Conservation (phyloP, 2,329 filamentous ascomycete genomes). For the Dactylellina parvicollis region DNA sequence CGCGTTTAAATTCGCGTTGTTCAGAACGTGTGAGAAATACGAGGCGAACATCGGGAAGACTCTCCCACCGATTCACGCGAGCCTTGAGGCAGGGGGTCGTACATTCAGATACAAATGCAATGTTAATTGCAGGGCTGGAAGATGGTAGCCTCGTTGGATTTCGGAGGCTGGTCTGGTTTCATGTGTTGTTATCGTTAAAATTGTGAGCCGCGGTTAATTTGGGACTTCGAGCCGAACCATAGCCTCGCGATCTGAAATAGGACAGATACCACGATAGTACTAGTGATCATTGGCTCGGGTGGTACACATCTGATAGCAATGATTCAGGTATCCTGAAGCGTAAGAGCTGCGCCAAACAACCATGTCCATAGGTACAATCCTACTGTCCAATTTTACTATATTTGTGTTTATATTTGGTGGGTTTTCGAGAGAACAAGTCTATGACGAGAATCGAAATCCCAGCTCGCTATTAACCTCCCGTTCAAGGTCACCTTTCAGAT, state of each 20-base stretch:
- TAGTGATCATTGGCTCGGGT: not conserved
- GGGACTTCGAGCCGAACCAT: not conserved
- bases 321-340: too few relatives aligned
- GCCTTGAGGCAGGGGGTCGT: not conserved
- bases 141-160: slow-evolving; percentile 9
- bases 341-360: too few relatives aligned
- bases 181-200: not conserved
- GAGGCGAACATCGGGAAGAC: slow-evolving; percentile 8
- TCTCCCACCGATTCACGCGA: not conserved
- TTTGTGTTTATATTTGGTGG: too few relatives aligned
- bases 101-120: too few relatives aligned
- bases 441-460: too few relatives aligned
- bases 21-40: not conserved
- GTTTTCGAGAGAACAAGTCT: too few relatives aligned
- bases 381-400: too few relatives aligned
- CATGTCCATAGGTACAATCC: too few relatives aligned
- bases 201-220: not conserved
- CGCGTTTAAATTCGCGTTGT: slow-evolving; percentile 4
- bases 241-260: not conserved
- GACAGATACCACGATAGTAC: slow-evolving; percentile 1
- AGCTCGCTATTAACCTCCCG: too few relatives aligned
- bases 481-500: not conserved
- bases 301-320: not conserved
- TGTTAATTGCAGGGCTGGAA: not conserved
- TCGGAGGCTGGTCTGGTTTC: not conserved